Percentiles rank a stretch among this genome's conserved stretches.
These are phyloP conservation scores for Venturiaceae sp. DNA, from an alignment of 2,329 filamentous ascomycete species.

Conservation along the genomic window DNA sequence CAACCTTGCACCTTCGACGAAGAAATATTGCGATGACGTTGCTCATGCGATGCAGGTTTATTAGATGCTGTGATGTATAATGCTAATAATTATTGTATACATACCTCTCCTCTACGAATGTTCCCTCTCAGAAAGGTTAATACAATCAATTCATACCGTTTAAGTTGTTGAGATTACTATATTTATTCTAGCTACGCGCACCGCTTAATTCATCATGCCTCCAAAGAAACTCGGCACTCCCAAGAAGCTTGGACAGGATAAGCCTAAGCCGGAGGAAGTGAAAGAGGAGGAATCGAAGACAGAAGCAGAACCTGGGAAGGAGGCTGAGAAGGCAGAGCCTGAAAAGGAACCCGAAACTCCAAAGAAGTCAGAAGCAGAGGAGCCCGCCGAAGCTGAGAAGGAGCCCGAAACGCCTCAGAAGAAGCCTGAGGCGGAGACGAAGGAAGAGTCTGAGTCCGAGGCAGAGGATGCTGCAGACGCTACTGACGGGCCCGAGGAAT, in stretches of 20 bases:
- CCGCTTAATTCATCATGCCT: background rate
- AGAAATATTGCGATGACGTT: constrained; percentile 2
- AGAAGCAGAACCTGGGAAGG: background rate
- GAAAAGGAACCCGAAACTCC: background rate
- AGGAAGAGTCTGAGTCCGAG: background rate
- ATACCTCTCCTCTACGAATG: too few species aligned
- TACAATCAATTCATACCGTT: too few species aligned
- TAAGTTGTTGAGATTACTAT: too few species aligned
- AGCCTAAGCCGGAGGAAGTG: background rate
- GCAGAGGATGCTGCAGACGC: background rate
- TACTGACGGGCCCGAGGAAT: background rate
- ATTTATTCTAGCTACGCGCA: too few species aligned
- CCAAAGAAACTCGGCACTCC: background rate
- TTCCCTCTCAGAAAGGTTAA: too few species aligned
- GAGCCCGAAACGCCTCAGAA: too few species aligned
- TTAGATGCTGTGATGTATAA: background rate
- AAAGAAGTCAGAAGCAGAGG: background rate
- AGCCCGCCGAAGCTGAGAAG: background rate
- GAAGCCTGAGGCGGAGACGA: background rate
- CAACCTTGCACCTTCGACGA: background rate
- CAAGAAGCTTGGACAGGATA: background rate
- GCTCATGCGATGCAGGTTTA: background rate
- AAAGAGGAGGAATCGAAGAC: background rate
- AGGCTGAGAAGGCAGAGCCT: background rate
- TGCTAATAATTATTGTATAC: background rate